Conservation (phyloP, 441 rosid species). For the Lagerstroemia fauriei region DNA sequence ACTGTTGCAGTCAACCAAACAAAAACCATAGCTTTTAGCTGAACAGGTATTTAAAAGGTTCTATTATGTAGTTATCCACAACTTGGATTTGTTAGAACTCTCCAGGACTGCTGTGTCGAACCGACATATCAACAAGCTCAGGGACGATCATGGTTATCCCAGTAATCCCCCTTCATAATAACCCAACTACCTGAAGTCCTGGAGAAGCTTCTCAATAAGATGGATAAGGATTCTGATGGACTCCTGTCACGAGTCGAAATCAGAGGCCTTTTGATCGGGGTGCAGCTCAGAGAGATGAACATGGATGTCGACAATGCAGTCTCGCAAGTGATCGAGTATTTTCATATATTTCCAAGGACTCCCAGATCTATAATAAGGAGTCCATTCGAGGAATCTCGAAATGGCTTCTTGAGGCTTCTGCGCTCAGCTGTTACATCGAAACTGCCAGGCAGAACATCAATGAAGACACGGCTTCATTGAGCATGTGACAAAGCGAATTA, state of each 20-base stretch:
- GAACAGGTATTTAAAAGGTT: conserved; percentile 19
- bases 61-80: not conserved
- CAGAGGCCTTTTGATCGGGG: conserved; percentile 25
- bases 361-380: conserved; percentile 21
- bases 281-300: conserved; percentile 26
- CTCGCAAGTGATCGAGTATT: conserved; percentile 21
- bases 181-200: conserved; percentile 20
- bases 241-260: conserved; percentile 21
- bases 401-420: conserved; percentile 34
- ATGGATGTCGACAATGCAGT: conserved; percentile 28
- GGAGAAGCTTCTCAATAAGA: conserved; percentile 16
- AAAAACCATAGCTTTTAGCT: conserved; percentile 29
- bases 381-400: conserved; percentile 31
- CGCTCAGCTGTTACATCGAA: not conserved
- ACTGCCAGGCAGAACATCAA: no score
- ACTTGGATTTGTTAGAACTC: no score
- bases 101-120: conserved; percentile 21
- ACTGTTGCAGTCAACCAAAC: conserved; percentile 21
- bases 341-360: conserved; percentile 39
- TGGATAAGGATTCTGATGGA: conserved; percentile 29
- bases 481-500: no score
- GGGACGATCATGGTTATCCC: conserved; percentile 35
- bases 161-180: conserved; percentile 19
- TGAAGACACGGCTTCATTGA: no score
- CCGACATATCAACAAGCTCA: conserved; percentile 34